Evolutionary conservation across 306 rosid species (phyloP).

Genomic region (Cucurbita ficifolia): DNA sequence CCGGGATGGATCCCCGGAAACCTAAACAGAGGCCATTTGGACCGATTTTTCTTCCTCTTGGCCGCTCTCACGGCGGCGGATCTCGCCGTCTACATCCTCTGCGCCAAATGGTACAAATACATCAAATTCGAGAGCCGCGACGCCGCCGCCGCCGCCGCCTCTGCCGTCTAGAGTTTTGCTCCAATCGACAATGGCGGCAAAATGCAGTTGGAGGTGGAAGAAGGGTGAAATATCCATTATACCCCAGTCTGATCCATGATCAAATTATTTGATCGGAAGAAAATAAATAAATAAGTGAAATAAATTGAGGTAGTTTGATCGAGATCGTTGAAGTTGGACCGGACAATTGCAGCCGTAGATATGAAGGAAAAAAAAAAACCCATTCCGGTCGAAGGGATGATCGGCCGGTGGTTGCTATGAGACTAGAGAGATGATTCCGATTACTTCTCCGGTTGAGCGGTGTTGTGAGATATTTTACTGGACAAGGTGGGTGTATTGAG

Average conservation of each 20-base stretch:
- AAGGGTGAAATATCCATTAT: background rate
- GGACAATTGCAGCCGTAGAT: background rate
- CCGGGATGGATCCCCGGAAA: constrained; percentile 77
- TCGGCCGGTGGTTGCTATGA: background rate
- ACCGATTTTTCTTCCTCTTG: constrained; percentile 53
- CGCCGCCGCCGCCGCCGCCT: background rate
- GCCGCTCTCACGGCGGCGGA: constrained; percentile 53
- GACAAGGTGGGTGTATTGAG: background rate
- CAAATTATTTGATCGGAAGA: background rate
- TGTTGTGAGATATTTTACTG: background rate
- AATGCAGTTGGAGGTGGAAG: background rate
- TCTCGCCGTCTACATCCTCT: constrained; percentile 25
- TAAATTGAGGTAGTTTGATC: background rate
- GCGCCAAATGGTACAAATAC: constrained; percentile 65
- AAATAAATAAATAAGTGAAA: background rate
- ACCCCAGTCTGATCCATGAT: background rate
- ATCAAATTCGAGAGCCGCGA: constrained; percentile 36
- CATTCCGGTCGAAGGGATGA: background rate
- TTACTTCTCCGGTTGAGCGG: constrained; percentile 3
- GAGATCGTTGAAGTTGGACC: background rate
- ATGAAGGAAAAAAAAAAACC: background rate
- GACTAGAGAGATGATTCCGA: constrained; percentile 2
- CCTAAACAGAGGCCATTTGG: constrained; percentile 57
- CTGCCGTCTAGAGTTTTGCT: background rate
- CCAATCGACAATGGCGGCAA: background rate